Evolutionary conservation across 2,329 filamentous ascomycete genomes (phyloP), one percentile per base, ranked within the genome.

Genomic region (Neonectria coccinea): DNA sequence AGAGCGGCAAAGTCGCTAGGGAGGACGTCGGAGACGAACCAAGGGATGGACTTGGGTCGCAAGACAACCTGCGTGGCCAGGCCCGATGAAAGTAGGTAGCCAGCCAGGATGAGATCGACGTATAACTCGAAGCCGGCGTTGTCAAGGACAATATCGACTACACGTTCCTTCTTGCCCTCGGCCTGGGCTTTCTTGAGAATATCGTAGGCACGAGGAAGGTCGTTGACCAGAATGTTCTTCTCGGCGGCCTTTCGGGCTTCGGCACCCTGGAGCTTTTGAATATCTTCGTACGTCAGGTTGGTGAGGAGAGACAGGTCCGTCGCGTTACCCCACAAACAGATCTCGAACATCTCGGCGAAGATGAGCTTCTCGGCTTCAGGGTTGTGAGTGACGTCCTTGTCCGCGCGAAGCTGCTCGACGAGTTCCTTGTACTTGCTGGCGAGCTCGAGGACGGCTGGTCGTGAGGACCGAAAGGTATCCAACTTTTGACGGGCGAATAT

Each of bases 61-160:
- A 99, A 86, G 20, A 98, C 89, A 14, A 99, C 86, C 25, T 89
- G 89, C 0, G 94, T 97, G 0, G 96, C 96, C 6, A 99, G 88
- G 0, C 91, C 92, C 0, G 93, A 86, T 0, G 93, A 90, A 7
- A 99, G 85, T 14, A 99, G 85, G 77, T 97, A 99, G 1, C 94
- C 95, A 0, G 93, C 94, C 2, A 99, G 86, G 62, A 98, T 90
- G 10, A 99, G 86, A 76, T 99, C 96, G 69, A 98, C 96, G 76
- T 94, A 99, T 12, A 99, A 87, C 83, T 99, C 96, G 76, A 99
- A 99, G 6, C 96, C 96, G 20, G 96, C 93, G 73, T 99, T 99
- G 79, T 99, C 96, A 5, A 99, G 90, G 2, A 99, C 92, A 68
- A 99, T 95, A 74, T 99, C 96, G 2, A 99, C 91, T 16, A 93